phyloP scores from a whole-genome alignment of 2,329 filamentous ascomycete genomes.

The Penicillium decumbens region DNA sequence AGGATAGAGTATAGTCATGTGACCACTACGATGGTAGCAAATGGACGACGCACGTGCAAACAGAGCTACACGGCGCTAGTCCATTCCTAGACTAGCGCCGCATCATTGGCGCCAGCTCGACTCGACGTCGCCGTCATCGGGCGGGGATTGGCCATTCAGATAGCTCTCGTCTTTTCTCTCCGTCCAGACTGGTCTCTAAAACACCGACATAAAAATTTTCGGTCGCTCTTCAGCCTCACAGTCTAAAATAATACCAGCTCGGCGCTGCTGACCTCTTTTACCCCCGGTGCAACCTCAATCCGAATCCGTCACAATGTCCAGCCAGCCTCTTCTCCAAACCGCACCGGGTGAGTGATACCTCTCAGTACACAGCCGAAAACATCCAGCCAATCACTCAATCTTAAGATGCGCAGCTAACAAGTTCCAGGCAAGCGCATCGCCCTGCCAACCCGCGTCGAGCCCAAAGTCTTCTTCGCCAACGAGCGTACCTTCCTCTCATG shows the following conservation, averaged over 20 bases:
- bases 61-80: constrained; percentile 15
- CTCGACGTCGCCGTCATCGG: constrained; percentile 14
- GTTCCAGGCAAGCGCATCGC: constrained; percentile 88
- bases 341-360: constrained; percentile 64
- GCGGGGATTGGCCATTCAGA: constrained; percentile 7
- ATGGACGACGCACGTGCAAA: constrained; percentile 19
- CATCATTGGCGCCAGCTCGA: background rate
- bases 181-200: background rate
- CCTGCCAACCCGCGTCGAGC: constrained; percentile 94
- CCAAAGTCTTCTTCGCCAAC: constrained; percentile 99
- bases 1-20: constrained; percentile 2
- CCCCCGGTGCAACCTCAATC: background rate
- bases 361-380: background rate
- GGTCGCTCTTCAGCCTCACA: background rate
- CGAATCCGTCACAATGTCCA: constrained; percentile 66
- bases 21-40: constrained; percentile 8
- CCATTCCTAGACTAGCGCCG: constrained; percentile 8
- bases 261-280: constrained; percentile 11
- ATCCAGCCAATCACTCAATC: background rate
- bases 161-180: background rate
- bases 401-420: constrained; percentile 9
- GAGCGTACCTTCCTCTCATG: constrained; percentile 98
- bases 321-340: constrained; percentile 90
- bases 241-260: background rate
- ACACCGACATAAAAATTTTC: background rate